Evolutionary conservation across 1,284 basidiomycete species (phyloP), one percentile per base, ranked within the genome.

Genomic region (Meira nashicola): DNA sequence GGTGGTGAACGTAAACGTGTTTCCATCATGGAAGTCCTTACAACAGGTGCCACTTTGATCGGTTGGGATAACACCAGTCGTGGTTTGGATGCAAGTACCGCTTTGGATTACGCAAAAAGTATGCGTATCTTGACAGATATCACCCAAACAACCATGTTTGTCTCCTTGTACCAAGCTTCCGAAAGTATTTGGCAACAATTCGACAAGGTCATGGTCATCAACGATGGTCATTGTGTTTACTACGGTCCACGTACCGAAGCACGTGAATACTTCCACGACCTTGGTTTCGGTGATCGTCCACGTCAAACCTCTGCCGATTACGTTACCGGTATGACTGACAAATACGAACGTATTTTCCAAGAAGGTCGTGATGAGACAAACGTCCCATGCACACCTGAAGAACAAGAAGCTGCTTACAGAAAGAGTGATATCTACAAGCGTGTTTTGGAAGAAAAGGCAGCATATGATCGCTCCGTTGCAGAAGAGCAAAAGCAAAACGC

Each of bases 61-160:
- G 81, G 83, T 12, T 90, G 88, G 88, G 89, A 90, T 78, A 88
- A 89, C 50, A 63, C 70, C 21, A 62, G 69, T 19, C 83, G 89
- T 49, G 90, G 92, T 62, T 83, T 95, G 44, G 91, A 94, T 70
- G 88, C 90, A 1, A 86, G 82, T 19, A 92, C 89, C 7, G 90
- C 91, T 0, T 82, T 92, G 39, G 87, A 89, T 74, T 91, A 87
- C 65, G 84, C 82, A 63, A 86, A 86, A 77, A 83, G 84, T 60
- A 79, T 93, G 64, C 83, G 90, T 19, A 81, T 87, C 14, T 85
- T 89, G 82, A 89, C 89, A 6, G 89, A 92, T 73, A 79, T 91
- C 17, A 81, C 87, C 9, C 84, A 85, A 6, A 85, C 86, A 72
- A 87, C 89, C 14, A 88, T 86, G 17, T 86, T 92, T 70, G 86